Conservation (phyloP, 768 basidiomycete genomes). For the Hericium coralloides region DNA sequence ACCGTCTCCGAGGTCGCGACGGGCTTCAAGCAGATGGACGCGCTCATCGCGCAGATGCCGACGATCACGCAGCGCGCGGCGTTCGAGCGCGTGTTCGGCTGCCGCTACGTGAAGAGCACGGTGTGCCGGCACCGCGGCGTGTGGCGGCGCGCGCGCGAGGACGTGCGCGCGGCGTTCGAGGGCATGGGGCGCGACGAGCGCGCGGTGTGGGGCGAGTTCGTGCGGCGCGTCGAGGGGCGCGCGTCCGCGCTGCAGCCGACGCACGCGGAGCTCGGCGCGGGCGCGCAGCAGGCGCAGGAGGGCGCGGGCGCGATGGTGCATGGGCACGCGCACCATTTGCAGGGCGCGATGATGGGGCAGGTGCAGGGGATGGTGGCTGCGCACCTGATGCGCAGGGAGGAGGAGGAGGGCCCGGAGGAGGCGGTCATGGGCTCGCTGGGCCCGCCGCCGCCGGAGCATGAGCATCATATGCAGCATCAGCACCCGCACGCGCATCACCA, state of each 20-base stretch:
- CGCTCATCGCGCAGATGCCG: slow-evolving; percentile 25
- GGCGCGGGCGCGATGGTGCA: not conserved
- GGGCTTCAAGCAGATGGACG: slow-evolving; percentile 47
- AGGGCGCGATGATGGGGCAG: not conserved
- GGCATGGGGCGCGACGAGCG: slow-evolving; percentile 45
- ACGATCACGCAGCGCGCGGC: slow-evolving; percentile 54
- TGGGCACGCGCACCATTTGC: not conserved
- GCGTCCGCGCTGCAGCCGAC: slow-evolving; percentile 9
- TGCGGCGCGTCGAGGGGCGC: slow-evolving; percentile 49
- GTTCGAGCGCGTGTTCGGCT: slow-evolving; percentile 64
- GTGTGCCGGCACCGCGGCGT: slow-evolving; percentile 65
- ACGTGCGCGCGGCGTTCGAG: slow-evolving; percentile 42
- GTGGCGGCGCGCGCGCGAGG: slow-evolving; percentile 47
- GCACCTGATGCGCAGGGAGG: slow-evolving; percentile 12
- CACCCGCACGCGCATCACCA: not conserved
- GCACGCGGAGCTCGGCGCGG: not conserved
- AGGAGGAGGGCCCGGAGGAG: slow-evolving; percentile 12
- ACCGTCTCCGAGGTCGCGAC: slow-evolving; percentile 55
- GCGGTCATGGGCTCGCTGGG: slow-evolving; percentile 21
- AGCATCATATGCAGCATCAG: not conserved
- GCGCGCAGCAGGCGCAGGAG: not conserved
- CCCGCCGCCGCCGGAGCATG: slow-evolving; percentile 18
- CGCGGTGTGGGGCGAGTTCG: slow-evolving; percentile 64
- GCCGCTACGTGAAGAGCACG: slow-evolving; percentile 65
- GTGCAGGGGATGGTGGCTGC: slow-evolving; percentile 6